These are phyloP conservation scores for Pseudogymnoascus sp. DNA, from an alignment of 2,329 filamentous ascomycete species.

Conservation along the genomic window DNA sequence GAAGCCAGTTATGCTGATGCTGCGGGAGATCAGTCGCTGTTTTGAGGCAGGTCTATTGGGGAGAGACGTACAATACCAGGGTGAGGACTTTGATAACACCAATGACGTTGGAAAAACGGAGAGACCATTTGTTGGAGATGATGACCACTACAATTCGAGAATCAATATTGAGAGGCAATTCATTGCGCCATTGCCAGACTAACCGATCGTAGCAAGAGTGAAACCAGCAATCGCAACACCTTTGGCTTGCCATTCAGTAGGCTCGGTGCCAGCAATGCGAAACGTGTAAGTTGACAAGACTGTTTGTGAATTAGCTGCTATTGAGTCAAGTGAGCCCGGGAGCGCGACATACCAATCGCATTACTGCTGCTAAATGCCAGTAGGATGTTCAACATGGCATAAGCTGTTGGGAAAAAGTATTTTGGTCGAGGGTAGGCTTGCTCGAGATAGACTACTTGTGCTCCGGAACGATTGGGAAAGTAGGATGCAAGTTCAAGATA, in stretches of 20 bases:
- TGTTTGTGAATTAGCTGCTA: conserved; percentile 8
- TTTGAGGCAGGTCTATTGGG: conserved; percentile 4
- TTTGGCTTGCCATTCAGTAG: conserved; percentile 57
- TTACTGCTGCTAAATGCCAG: conserved; percentile 62
- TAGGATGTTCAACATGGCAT: conserved; percentile 55
- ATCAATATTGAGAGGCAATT: not conserved
- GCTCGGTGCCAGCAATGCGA: conserved; percentile 42
- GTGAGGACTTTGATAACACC: conserved; percentile 54
- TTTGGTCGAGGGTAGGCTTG: conserved; percentile 58
- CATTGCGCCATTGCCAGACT: conserved; percentile 20
- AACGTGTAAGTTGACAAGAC: conserved; percentile 59
- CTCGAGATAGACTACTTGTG: conserved; percentile 61
- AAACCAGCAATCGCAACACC: conserved; percentile 52
- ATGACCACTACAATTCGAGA: conserved; percentile 31
- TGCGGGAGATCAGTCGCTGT: conserved; percentile 9
- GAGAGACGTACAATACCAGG: conserved; percentile 43
- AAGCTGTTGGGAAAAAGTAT: conserved; percentile 57
- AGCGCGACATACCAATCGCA: conserved; percentile 38
- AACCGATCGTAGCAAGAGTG: conserved; percentile 36
- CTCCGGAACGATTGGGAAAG: conserved; percentile 59
- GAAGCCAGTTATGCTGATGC: conserved; percentile 51
- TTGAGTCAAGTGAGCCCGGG: not conserved
- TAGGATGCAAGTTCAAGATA: conserved; percentile 59
- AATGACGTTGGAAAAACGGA: conserved; percentile 48
- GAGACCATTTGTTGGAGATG: conserved; percentile 50